Evolutionary conservation across 371 early-diverging fungal genomes (phyloP), one percentile per base, ranked within the genome.

Genomic region (Mortierella sp.): DNA sequence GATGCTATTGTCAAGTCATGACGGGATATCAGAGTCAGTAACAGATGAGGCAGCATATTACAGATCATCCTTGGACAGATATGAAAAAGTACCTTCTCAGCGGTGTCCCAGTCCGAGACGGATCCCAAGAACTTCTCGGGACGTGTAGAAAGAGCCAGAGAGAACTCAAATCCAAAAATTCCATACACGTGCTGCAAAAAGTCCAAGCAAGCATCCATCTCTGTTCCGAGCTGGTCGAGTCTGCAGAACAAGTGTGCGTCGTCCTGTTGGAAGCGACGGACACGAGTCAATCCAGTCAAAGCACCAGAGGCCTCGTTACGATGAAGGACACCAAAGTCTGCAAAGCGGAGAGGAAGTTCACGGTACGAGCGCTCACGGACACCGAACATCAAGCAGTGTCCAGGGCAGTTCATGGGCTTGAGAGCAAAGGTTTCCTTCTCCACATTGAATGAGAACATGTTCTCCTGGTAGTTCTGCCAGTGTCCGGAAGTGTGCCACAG

Each of bases 361-460:
- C 95, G 91, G 82, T 96, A 97, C 45, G 96, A 95, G 53, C 96
- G 91, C 63, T 97, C 96, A 56, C 93, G 88, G 65, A 90, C 86
- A 61, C 85, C 93, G 85, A 99, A 99, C 90, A 99, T 95, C 70
- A 99, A 81, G 86, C 99, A 99, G 81, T 99, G 99, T 41, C 98
- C 98, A 52, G 99, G 99, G 81, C 99, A 99, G 89, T 99, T 99
- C 99, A 99, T 99, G 14, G 99, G 99, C 88, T 99, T 99, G 59
- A 99, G 85, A 1, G 94, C 99, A 83, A 90, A 96, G 57, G 89
- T 85, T 77, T 93, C 95, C 84, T 94, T 94, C 89, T 90, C 89
- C 17, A 96, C 91, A 40, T 93, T 91, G 50, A 99, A 90, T 53
- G 88, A 85, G 84, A 99, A 99, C 98, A 99, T 99, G 84, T 99